Evolutionary conservation across 352 stramenopile species (phyloP), one percentile per base, ranked within the genome.

Genomic region (Globisporangium takayamanum): DNA sequence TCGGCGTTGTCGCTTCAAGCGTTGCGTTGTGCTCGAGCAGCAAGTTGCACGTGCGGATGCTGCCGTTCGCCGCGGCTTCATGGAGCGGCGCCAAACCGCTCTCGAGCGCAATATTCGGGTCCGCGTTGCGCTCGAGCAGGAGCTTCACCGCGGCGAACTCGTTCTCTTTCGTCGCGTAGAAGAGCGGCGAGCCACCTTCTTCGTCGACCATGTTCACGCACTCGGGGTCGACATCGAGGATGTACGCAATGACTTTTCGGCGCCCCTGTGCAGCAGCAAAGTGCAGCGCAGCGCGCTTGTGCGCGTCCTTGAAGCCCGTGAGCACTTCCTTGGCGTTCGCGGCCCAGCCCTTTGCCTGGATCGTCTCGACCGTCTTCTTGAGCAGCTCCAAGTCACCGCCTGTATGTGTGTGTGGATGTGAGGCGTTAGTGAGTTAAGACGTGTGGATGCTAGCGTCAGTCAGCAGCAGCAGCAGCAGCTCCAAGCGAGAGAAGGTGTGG

Each of bases 271-370:
- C 74, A 12, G 80, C 83, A 4, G 83, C 80, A 66, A 93, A 93
- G 68, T 93, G 83, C 59, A 93, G 63, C 55, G 80, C 77, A 62
- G 73, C 83, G 66, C 83, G 83, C 69, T 91, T 87, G 67, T 93
- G 78, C 47, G 77, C 83, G 66, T 93, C 83, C 60, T 89, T 89
- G 67, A 88, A 93, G 51, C 85, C 79, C 63, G 57, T 76, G 26
- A 93, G 67, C 51, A 81, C 73, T 48, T 74, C 70, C 62, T 80
- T 80, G n/a, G 72, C 58, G 57, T 81, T 61, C 15, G 55, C 78
- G 50, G 73, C 74, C 53, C 76, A 72, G 55, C 79, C 77, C 68
- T 86, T 82, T 47, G 75, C 67, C 50, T 87, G 70, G 60, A 91
- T 72, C 15, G 62, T 57, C 59, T 80, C 65, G 36, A 88, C 60